A percentile compares a stretch with the other conserved stretches of the same genome.
Conservation (phyloP, 1,284 basidiomycete species). For the Apiotrichum siamense region DNA sequence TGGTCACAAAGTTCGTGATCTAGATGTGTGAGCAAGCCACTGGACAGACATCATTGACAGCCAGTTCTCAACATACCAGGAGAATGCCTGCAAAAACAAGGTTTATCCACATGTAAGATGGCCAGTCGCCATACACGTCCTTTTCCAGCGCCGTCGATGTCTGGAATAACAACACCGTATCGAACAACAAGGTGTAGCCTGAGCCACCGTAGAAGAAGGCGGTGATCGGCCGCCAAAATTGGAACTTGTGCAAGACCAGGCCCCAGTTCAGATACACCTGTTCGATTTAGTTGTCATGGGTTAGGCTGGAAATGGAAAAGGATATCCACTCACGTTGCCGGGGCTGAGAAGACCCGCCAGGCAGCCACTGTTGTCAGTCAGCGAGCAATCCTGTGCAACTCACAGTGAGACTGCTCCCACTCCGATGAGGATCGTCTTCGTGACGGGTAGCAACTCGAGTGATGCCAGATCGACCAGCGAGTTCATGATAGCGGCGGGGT, state of each 20-base stretch:
- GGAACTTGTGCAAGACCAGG: not conserved
- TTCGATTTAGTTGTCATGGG: not conserved
- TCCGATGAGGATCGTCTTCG: slow-evolving; percentile 51
- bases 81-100: slow-evolving; percentile 11
- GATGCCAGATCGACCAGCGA: not conserved
- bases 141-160: slow-evolving; percentile 41
- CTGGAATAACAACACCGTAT: slow-evolving; percentile 43
- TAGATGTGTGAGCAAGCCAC: slow-evolving; percentile 4
- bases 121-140: slow-evolving; percentile 34
- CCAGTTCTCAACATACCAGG: slow-evolving; percentile 22
- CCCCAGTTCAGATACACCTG: not conserved
- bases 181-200: slow-evolving; percentile 35
- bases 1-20: slow-evolving; percentile 25
- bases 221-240: slow-evolving; percentile 40
- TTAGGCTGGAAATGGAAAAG: too few species aligned
- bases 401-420: slow-evolving; percentile 61
- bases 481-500: not conserved
- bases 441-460: slow-evolving; percentile 15
- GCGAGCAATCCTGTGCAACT: slow-evolving; percentile 4
- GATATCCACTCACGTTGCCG: not conserved
- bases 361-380: slow-evolving; percentile 1
- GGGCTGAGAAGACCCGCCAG: not conserved
- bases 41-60: slow-evolving; percentile 32
- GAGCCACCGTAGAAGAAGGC: slow-evolving; percentile 44
- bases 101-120: slow-evolving; percentile 42